phyloP scores from a whole-genome alignment of 768 basidiomycete species.

The Lactarius deliciosus region DNA sequence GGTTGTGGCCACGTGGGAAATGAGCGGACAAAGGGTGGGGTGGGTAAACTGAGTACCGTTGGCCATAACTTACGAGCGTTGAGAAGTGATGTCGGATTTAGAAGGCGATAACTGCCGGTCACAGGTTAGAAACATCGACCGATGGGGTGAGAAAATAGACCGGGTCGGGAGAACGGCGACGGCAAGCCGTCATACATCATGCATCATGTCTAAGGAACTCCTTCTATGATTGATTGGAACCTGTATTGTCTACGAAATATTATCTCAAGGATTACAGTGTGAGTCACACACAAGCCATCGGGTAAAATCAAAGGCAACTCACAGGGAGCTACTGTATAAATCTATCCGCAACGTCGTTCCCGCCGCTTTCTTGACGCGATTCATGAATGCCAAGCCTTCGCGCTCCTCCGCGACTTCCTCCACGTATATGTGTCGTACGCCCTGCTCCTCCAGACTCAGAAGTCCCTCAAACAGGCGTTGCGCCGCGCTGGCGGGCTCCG shows the following conservation, averaged over 20 bases:
- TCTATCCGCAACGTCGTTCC: slow-evolving; percentile 42
- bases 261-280: not conserved
- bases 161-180: not conserved
- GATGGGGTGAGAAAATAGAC: not conserved
- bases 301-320: not conserved
- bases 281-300: not conserved
- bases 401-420: slow-evolving; percentile 79
- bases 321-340: slow-evolving; percentile 18
- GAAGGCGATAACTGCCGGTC: not conserved
- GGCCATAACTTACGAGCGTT: no score
- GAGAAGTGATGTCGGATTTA: not conserved
- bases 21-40: not conserved
- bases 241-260: slow-evolving; percentile 6
- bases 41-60: not conserved
- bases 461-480: slow-evolving; percentile 86
- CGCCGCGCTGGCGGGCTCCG: slow-evolving; percentile 67
- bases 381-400: slow-evolving; percentile 94
- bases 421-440: slow-evolving; percentile 79
- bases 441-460: slow-evolving; percentile 70
- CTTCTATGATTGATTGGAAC: not conserved
- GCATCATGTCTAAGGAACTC: not conserved
- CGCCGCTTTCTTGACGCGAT: slow-evolving; percentile 88
- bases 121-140: not conserved
- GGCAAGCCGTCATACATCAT: not conserved
- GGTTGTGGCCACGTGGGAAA: not conserved